These are phyloP conservation scores for Eimeria necatrix DNA, from an alignment of 169 alveolate genomes.

Conservation along the genomic window DNA sequence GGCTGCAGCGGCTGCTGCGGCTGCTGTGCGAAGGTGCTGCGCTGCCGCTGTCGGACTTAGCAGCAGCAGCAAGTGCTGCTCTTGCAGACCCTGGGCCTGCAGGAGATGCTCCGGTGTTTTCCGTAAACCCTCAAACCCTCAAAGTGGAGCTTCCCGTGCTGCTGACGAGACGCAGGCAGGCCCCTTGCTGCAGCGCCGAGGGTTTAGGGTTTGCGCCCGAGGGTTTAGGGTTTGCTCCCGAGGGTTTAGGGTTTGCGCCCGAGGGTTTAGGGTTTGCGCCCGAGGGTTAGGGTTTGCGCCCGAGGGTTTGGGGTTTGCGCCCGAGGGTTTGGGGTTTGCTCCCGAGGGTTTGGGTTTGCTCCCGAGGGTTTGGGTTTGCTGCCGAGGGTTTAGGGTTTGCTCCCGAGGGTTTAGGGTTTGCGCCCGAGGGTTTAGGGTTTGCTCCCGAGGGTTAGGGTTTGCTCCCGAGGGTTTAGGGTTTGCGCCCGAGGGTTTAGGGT, in stretches of 20 bases:
- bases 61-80: constrained; percentile 42
- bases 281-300: neutral
- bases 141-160: constrained; percentile 58
- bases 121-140: constrained; percentile 47
- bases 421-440: neutral
- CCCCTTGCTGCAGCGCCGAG: too few species aligned
- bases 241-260: neutral
- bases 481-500: neutral
- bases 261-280: neutral
- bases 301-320: neutral
- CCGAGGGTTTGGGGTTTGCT: neutral
- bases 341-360: neutral
- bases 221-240: constrained; percentile 4
- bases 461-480: neutral
- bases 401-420: neutral
- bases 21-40: constrained; percentile 72
- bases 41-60: constrained; percentile 53
- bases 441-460: neutral
- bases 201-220: constrained; percentile 6
- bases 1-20: constrained; percentile 74
- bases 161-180: constrained; percentile 59
- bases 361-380: neutral
- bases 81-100: constrained; percentile 30
- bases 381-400: neutral
- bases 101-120: constrained; percentile 7